These are phyloP conservation scores for Lactarius akahatsu DNA, from an alignment of 768 basidiomycete species.

Conservation along the genomic window DNA sequence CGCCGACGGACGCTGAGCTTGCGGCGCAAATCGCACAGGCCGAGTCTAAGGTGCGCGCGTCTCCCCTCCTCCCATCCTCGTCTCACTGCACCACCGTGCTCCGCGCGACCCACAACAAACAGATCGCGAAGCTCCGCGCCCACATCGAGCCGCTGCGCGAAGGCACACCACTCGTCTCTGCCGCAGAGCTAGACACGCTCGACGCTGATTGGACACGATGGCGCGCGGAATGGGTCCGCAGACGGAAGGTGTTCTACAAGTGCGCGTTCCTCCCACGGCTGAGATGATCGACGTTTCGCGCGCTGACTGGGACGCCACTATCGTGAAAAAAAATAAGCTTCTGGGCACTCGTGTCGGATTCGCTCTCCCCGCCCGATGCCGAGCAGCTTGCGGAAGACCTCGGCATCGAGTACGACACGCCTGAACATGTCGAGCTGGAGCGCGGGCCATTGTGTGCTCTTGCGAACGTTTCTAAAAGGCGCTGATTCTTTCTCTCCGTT, in stretches of 20 bases:
- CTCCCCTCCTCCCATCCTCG: constrained; percentile 23
- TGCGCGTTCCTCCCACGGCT: constrained; percentile 40
- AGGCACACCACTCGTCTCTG: constrained; percentile 65
- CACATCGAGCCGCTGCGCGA: constrained; percentile 65
- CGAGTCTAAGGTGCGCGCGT: constrained; percentile 49
- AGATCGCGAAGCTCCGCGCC: constrained; percentile 51
- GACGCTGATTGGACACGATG: constrained; percentile 77
- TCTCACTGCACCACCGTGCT: not conserved
- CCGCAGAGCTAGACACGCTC: constrained; percentile 65
- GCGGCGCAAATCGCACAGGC: constrained; percentile 51
- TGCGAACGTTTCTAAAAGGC: constrained; percentile 12
- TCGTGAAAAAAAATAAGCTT: constrained; percentile 46
- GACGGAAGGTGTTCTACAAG: constrained; percentile 76
- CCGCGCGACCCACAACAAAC: not conserved
- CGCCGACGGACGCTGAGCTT: constrained; percentile 71
- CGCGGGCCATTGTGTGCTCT: constrained; percentile 52
- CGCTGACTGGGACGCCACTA: too few relatives aligned
- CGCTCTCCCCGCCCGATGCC: constrained; percentile 64
- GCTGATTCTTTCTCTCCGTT: constrained; percentile 2
- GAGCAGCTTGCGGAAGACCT: constrained; percentile 69
- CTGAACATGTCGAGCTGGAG: constrained; percentile 69
- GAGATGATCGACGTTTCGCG: not conserved
- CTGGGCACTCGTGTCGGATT: constrained; percentile 70
- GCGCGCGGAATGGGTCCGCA: constrained; percentile 75
- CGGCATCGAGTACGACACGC: constrained; percentile 75